Percentiles rank a stretch among this genome's conserved stretches.
Evolutionary conservation across 2,329 filamentous ascomycete genomes (phyloP).

Genomic region (Clonostachys solani): DNA sequence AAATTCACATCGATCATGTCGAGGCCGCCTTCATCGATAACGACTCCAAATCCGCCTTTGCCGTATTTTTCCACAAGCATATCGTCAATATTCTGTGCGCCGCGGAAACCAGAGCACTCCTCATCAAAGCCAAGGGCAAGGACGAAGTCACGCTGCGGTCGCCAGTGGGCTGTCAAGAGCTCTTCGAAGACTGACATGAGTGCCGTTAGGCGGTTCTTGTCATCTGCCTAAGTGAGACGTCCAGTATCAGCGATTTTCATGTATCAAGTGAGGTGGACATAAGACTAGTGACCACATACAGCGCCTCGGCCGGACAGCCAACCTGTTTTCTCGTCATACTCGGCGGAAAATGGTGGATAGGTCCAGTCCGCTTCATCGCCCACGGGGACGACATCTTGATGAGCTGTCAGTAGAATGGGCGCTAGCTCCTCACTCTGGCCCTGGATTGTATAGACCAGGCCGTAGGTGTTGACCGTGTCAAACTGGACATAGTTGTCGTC

Average conservation of each 20-base stretch:
- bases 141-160: not conserved
- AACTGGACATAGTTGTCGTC: not conserved
- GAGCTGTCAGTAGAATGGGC: conserved; percentile 56
- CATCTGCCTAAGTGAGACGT: conserved; percentile 30
- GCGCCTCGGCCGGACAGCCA: conserved; percentile 52
- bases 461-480: not conserved
- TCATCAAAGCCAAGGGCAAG: not conserved
- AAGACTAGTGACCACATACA: conserved; percentile 1
- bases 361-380: conserved; percentile 48
- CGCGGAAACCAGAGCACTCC: not conserved
- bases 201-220: conserved; percentile 55
- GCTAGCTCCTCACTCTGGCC: conserved; percentile 32
- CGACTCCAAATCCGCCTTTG: too few relatives aligned
- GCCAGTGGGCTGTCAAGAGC: not conserved
- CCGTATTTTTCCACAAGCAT: too few relatives aligned
- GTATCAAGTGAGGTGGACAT: too few relatives aligned
- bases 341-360: conserved; percentile 53
- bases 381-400: conserved; percentile 62
- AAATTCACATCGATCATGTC: too few relatives aligned
- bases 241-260: too few relatives aligned
- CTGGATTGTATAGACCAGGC: too few relatives aligned
- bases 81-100: not conserved
- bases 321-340: conserved; percentile 51
- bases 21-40: too few relatives aligned
- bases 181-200: conserved; percentile 49